These are phyloP conservation scores for Claviceps fusiformis DNA, from an alignment of 2,329 filamentous ascomycete genomes.

Conservation along the genomic window DNA sequence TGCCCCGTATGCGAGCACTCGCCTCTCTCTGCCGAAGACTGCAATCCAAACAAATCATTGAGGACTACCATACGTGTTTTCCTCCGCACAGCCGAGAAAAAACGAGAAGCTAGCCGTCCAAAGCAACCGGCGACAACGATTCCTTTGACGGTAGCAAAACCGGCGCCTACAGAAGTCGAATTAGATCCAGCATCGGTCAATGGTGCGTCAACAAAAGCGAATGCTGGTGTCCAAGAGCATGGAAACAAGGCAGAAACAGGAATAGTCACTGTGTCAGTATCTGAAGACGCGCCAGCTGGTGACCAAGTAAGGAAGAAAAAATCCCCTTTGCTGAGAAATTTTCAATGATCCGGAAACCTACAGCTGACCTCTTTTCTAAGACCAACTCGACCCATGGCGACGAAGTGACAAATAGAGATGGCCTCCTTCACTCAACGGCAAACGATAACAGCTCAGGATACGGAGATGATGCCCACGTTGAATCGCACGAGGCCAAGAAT, in stretches of 20 bases:
- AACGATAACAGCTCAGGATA: not conserved
- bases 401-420: not conserved
- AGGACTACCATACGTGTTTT: constrained; percentile 88
- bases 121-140: constrained; percentile 32
- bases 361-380: not conserved
- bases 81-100: constrained; percentile 81
- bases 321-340: too few relatives aligned
- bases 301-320: not conserved
- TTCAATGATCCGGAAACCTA: not conserved
- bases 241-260: not conserved
- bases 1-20: constrained; percentile 92
- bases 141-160: constrained; percentile 27
- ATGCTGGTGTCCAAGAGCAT: not conserved
- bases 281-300: not conserved
- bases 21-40: constrained; percentile 73
- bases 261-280: not conserved
- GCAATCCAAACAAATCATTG: constrained; percentile 79
- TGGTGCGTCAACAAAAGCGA: not conserved
- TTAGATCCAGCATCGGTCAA: not conserved
- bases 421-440: not conserved
- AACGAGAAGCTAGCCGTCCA: constrained; percentile 52
- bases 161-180: constrained; percentile 7
- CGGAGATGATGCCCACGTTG: not conserved
- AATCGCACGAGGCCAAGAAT: not conserved
- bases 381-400: not conserved